phyloP scores from a whole-genome alignment of 2,329 filamentous ascomycete species.

The Tolypocladium amazonense region DNA sequence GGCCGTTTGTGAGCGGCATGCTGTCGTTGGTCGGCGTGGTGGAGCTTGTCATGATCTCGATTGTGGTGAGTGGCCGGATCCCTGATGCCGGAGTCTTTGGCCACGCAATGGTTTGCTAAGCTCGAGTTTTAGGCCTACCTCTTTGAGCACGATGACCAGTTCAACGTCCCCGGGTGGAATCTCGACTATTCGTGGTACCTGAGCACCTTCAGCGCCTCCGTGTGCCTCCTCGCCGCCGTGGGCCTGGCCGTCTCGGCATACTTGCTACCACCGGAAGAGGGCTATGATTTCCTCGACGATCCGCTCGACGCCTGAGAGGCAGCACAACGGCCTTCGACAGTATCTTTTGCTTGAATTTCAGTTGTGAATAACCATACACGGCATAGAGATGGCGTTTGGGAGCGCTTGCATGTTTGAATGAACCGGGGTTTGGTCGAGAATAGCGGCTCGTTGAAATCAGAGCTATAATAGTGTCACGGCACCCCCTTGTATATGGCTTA shows the following conservation, averaged over 20 bases:
- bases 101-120: not conserved
- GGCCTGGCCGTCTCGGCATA: slow-evolving; percentile 58
- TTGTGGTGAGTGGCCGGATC: slow-evolving; percentile 57
- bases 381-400: not conserved
- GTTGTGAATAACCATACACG: not conserved
- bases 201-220: slow-evolving; percentile 43
- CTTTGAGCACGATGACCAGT: slow-evolving; percentile 73
- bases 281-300: slow-evolving; percentile 61
- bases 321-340: not conserved
- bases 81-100: too few relatives aligned
- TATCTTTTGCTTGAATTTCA: not conserved
- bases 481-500: not conserved
- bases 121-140: slow-evolving; percentile 59
- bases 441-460: not conserved
- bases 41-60: slow-evolving; percentile 65
- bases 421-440: not conserved
- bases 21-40: slow-evolving; percentile 55
- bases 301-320: slow-evolving; percentile 37
- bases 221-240: slow-evolving; percentile 41
- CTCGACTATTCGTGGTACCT: slow-evolving; percentile 73
- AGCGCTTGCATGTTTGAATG: not conserved
- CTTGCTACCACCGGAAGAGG: slow-evolving; percentile 67
- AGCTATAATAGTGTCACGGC: not conserved
- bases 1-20: slow-evolving; percentile 62
- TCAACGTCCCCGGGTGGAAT: slow-evolving; percentile 68